Evolutionary conservation across 2,329 filamentous ascomycete species (phyloP), one percentile per base, ranked within the genome.

Genomic region (Plenodomus biglobosus): DNA sequence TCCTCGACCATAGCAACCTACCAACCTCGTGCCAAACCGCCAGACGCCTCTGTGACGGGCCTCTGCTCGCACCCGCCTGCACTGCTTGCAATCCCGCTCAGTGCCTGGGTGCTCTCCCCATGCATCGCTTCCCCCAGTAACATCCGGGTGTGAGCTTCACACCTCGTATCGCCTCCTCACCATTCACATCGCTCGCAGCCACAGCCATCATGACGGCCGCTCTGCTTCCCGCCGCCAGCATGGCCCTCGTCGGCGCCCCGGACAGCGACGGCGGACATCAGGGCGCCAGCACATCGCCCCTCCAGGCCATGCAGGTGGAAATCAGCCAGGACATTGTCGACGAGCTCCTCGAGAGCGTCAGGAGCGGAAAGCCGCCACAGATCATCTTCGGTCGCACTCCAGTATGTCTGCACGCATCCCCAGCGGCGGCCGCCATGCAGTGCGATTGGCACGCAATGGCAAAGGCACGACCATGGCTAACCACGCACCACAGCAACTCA

Each of bases 401-500:
- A 58, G 72, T 74, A 73, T 46, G 72, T 71, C 50, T 55, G 40
- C 45, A 40, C 8, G 43, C 24, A 19, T 50, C 34, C 37, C 27
- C 39, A 40, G 21, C 35, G 56, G 44, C 52, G n/a, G 20, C 38
- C 32, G 11, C 30, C 7, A 18, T 16, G 38, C 47, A 45, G 22
- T 38, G 44, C n/a, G n/a, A n/a, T 46, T 42, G 50, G 47, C 48
- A 55, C 49, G 45, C 40, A 49, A 47, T 46, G 56, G 48, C 44
- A 36, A 32, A 53, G 37, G 52, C 52, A 52, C 53, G 42, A 63
- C 54, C 50, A 56, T 52, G 44, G 61, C 68, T 71, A 51, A 71
- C 67, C 40, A 55, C 45, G 50, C 39, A 56, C 55, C 52, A 60
- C 59, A 81, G 70, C 78, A 78, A 65, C 75, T 86, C 52, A 78